Base-by-base conservation (phyloP, 2,329 filamentous ascomycete genomes). In the Nemania serpens region DNA sequence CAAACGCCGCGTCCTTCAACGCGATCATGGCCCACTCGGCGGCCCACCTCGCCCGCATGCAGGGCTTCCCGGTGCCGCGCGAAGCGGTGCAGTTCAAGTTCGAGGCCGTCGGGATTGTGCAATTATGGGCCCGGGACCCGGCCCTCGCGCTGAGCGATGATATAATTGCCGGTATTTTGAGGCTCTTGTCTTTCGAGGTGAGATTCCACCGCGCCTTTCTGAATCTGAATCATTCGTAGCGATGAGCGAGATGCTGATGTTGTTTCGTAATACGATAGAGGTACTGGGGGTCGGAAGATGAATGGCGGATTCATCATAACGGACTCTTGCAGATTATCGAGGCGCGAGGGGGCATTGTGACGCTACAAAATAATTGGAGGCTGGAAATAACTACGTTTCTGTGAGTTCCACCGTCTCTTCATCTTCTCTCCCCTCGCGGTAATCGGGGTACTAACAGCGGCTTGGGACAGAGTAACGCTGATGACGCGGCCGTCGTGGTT, bases 1-100 rank as follows among this genome's bases (percentile, higher is more conserved):
- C 76, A 4, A 78, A 78, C 55, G 70, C 75, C 1, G 74, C 76
- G 5, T 76, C 75, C 0, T 77, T 78, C 63, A 76, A 78, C 42
- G 72, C 71, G 17, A 73, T 77, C 42, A 76, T 78, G 74, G 76
- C 76, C 0, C 76, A 78, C 56, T 73, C 76, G 1, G 76, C 76
- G 1, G 75, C 75, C 0, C 76, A 78, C 48, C 59, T 78, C 1
- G 69, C 74, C 36, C 69, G 74, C 3, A 68, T 76, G 55, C 73
- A 76, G 22, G 71, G 70, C 0, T 68, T 70, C 0, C 65, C 55
- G 7, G 56, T 63, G 5, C 73, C 71, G 1, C 62, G 57, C 13
- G 67, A 71, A 41, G 74, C 71, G 0, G 42, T 74, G 1, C 64
- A 66, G 41, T 77, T 72, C 59, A 77, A 77, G 55, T 55, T 66